A percentile compares a stretch with the other conserved stretches of the same genome.
These are phyloP conservation scores for Hypoxylon sp. DNA, from an alignment of 2,329 filamentous ascomycete genomes.

Conservation along the genomic window DNA sequence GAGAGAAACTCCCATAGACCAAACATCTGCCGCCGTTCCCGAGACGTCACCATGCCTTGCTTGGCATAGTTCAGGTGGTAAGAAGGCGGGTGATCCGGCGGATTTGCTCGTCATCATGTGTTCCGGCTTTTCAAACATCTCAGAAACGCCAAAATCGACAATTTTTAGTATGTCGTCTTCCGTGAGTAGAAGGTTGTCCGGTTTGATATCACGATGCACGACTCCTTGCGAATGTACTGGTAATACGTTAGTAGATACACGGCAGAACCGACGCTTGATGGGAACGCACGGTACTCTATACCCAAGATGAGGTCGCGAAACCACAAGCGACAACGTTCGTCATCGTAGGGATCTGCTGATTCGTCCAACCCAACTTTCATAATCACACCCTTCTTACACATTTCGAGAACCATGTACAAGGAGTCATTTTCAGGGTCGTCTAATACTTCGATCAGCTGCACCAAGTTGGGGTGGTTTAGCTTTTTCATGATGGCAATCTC, in stretches of 20 bases:
- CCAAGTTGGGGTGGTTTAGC: slow-evolving; percentile 92
- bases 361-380: slow-evolving; percentile 96
- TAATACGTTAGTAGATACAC: slow-evolving; percentile 26
- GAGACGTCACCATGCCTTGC: slow-evolving; percentile 86
- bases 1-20: slow-evolving; percentile 97
- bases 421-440: slow-evolving; percentile 97
- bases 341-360: slow-evolving; percentile 79
- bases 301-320: slow-evolving; percentile 94
- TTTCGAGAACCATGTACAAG: slow-evolving; percentile 97
- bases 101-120: slow-evolving; percentile 94
- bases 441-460: slow-evolving; percentile 89
- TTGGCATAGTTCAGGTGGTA: slow-evolving; percentile 91
- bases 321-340: slow-evolving; percentile 86
- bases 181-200: slow-evolving; percentile 91
- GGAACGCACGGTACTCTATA: slow-evolving; percentile 83
- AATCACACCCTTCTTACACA: slow-evolving; percentile 97
- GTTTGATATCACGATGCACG: slow-evolving; percentile 96
- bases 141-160: slow-evolving; percentile 98
- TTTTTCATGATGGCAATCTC: slow-evolving; percentile 99
- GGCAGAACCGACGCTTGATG: neutral
- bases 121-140: slow-evolving; percentile 90
- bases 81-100: slow-evolving; percentile 91
- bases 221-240: slow-evolving; percentile 91
- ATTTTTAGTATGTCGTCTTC: slow-evolving; percentile 94
- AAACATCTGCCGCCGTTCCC: slow-evolving; percentile 91